A percentile compares a stretch with the other conserved stretches of the same genome.
phyloP scores from a whole-genome alignment of 1,139 yeast genomes.

The Saccharomyces hybrid region DNA sequence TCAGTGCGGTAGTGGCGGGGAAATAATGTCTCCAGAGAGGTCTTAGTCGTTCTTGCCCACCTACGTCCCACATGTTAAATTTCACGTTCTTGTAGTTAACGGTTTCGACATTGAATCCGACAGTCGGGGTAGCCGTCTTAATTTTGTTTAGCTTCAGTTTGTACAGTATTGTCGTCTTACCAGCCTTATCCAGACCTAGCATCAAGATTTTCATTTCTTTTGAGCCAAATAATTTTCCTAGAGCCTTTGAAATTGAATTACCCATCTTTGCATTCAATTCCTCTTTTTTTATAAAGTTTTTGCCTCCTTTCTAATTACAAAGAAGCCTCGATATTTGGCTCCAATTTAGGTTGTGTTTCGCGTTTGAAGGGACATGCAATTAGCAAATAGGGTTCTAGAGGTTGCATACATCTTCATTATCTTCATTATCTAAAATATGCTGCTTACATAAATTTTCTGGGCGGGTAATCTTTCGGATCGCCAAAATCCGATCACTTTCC shows the following conservation, averaged over 20 bases:
- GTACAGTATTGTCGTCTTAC: constrained; percentile 58
- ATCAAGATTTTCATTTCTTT: constrained; percentile 55
- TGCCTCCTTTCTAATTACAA: not conserved
- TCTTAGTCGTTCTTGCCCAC: constrained; percentile 87
- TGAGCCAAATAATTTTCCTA: constrained; percentile 45
- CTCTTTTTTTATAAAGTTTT: not conserved
- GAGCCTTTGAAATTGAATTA: constrained; percentile 40
- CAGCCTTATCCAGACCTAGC: constrained; percentile 91
- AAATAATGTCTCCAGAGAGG: constrained; percentile 94
- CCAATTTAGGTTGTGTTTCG: not conserved
- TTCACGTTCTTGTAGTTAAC: constrained; percentile 80
- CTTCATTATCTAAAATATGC: not conserved
- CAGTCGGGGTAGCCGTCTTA: constrained; percentile 84
- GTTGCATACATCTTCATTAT: not conserved
- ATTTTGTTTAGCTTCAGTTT: constrained; percentile 32
- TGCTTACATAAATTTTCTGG: not conserved
- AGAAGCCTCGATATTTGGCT: not conserved
- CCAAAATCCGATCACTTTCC: not conserved
- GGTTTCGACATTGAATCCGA: constrained; percentile 91
- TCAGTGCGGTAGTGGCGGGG: constrained; percentile 90
- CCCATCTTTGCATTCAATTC: constrained; percentile 35
- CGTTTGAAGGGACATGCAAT: too few species aligned
- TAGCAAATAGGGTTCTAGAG: not conserved
- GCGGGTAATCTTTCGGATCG: not conserved
- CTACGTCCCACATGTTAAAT: constrained; percentile 96